Percentiles rank a stretch among this genome's conserved stretches.
These are phyloP conservation scores for Brettanomyces bruxellensis DNA, from an alignment of 805 yeast species.

Conservation along the genomic window DNA sequence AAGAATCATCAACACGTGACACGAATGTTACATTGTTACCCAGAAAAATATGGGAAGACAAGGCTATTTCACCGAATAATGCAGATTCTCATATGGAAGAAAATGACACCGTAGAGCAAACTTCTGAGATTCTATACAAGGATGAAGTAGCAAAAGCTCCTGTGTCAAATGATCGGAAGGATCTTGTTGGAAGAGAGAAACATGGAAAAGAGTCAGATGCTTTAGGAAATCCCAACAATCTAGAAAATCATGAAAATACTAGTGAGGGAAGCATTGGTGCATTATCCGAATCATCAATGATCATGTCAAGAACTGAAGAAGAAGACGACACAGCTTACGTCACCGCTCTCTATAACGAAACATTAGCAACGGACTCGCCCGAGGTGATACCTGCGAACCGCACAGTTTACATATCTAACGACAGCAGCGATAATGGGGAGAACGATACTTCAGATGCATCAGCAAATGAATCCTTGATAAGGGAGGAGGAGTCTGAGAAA, in stretches of 20 bases:
- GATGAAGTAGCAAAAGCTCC: not conserved
- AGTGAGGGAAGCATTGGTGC: conserved; percentile 5
- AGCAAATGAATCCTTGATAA: not conserved
- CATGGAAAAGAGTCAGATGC: not conserved
- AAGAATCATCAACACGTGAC: too few species aligned
- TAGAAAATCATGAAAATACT: not conserved
- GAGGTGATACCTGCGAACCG: conserved; percentile 16
- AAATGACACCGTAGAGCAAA: too few species aligned
- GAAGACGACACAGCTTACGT: conserved; percentile 19
- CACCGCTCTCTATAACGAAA: conserved; percentile 18
- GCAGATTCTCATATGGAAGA: too few species aligned
- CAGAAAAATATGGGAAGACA: too few species aligned
- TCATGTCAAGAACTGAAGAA: conserved; percentile 8
- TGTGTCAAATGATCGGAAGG: too few species aligned
- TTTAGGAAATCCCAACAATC: not conserved
- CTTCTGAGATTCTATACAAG: not conserved
- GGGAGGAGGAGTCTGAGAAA: too few species aligned
- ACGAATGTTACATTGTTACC: too few species aligned
- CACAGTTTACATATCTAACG: conserved; percentile 12
- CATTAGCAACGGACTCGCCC: conserved; percentile 6
- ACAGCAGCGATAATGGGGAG: not conserved
- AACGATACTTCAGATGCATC: not conserved
- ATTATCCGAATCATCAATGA: conserved; percentile 21
- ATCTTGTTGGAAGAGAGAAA: too few species aligned
- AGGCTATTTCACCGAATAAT: too few species aligned